These are phyloP conservation scores for Trametes cingulata DNA, from an alignment of 768 basidiomycete genomes.

Conservation along the genomic window DNA sequence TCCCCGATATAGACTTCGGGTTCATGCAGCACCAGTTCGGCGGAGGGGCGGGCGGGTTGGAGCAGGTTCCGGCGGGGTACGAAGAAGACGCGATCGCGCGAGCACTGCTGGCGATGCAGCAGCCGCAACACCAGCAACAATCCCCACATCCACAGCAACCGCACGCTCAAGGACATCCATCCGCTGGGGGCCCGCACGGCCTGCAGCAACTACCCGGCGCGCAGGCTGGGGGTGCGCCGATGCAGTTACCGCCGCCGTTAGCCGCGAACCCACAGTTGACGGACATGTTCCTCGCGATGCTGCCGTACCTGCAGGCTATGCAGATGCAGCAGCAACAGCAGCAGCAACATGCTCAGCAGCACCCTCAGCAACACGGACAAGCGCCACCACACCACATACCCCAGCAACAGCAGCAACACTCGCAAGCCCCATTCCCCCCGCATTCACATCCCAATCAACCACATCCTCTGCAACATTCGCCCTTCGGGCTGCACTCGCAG, in stretches of 20 bases:
- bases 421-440: not conserved
- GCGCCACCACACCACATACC: constrained; percentile 1
- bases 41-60: constrained; percentile 6
- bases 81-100: constrained; percentile 25
- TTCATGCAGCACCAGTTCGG: constrained; percentile 15
- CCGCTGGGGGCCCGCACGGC: not conserved
- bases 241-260: constrained; percentile 14
- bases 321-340: constrained; percentile 26
- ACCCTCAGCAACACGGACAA: constrained; percentile 14
- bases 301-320: constrained; percentile 31
- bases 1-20: constrained; percentile 20
- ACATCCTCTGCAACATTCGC: not conserved
- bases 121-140: constrained; percentile 4
- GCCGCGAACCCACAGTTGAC: constrained; percentile 25
- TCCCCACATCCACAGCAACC: not conserved
- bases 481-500: constrained; percentile 5
- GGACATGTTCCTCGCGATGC: constrained; percentile 29
- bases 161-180: not conserved
- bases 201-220: constrained; percentile 5
- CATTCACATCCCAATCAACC: constrained; percentile 11
- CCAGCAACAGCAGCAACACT: constrained; percentile 18
- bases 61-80: constrained; percentile 18
- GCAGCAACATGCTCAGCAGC: constrained; percentile 11
- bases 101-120: constrained; percentile 22
- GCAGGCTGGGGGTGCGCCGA: constrained; percentile 6